phyloP scores from a whole-genome alignment of 225 moss, liverwort and hornwort genomes.

The Ulota crispa region DNA sequence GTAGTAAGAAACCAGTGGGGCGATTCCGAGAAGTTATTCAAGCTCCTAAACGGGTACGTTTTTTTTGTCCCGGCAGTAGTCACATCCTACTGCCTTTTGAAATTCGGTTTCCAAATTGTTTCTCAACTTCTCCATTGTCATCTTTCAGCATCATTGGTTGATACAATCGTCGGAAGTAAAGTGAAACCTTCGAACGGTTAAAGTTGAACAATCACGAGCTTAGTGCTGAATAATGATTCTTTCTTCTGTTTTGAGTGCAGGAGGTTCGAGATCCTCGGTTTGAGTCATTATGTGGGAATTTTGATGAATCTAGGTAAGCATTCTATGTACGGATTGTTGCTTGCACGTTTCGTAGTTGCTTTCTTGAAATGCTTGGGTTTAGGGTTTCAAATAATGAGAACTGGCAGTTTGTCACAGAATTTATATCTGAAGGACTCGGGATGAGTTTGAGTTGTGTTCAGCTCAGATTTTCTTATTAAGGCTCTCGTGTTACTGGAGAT shows the following conservation, averaged over 20 bases:
- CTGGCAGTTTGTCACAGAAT: neutral
- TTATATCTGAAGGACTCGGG: neutral
- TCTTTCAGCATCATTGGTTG: neutral
- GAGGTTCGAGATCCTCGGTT: constrained; percentile 91
- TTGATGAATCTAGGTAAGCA: constrained; percentile 71
- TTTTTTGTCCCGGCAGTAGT: neutral
- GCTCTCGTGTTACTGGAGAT: constrained; percentile 18
- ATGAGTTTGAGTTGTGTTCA: neutral
- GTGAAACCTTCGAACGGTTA: neutral
- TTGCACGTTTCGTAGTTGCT: neutral
- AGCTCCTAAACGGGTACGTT: constrained; percentile 76
- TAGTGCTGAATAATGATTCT: constrained; percentile 1
- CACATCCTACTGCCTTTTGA: neutral
- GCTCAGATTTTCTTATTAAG: neutral
- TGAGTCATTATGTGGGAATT: constrained; percentile 83
- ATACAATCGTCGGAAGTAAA: neutral
- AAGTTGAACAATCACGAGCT: neutral
- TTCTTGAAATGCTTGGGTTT: neutral
- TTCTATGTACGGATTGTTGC: neutral
- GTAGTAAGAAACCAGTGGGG: constrained; percentile 83
- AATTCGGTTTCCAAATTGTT: neutral
- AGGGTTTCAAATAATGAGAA: neutral
- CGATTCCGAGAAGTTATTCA: constrained; percentile 93
- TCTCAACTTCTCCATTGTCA: neutral
- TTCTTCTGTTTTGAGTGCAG: constrained; percentile 46